Base-by-base conservation (phyloP, 73 alveolate genomes). In the Halteria grandinella region DNA sequence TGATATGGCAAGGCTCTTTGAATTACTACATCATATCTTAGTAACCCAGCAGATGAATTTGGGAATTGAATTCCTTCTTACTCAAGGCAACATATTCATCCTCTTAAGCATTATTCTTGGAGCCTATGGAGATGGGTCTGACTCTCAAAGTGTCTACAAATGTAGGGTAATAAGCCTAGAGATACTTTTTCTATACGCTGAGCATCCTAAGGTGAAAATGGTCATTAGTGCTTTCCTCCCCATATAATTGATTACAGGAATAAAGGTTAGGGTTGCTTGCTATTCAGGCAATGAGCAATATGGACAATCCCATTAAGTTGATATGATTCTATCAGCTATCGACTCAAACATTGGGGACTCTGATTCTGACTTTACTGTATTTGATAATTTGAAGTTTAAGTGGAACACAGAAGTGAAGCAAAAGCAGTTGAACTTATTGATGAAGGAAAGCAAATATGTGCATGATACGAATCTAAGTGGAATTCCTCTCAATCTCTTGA, bases 331-430 rank as follows among this genome's bases (percentile, higher is more conserved):
- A 28, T 23, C 47, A 2, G 80, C 43, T n/a, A n/a, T n/a, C 25
- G 80, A 66, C 47, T 47, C 43, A 20, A 66, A 45, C 55, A 45
- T 66, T 0, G 20, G n/a, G 4, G n/a, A 5, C 1, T 66, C 27
- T 44, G 55, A 66, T 47, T 28, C 47, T 24, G 80, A 66, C 33
- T 20, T 66, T 1, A 25, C 29, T 4, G 3, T 10, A 12, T 66
- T 45, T 47, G 80, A 66, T 32, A 66, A 66, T 45, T 44, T 44
- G 11, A 45, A 45, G 25, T 14, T 66, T 34, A 41, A 52, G 45
- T 66, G 80, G 80, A 66, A 66, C 45, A 45, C 63, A 15, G 80
- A 66, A 15, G 29, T 66, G 17, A 66, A 66, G 29, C 69, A 66
- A 6, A 5, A n/a, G 2, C 36, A 66, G 53, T n/a, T n/a, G n/a